Evolutionary conservation across 164 flowering plant species (phyloP), one percentile per base, ranked within the genome.

Genomic region (Vitis rotundifolia): DNA sequence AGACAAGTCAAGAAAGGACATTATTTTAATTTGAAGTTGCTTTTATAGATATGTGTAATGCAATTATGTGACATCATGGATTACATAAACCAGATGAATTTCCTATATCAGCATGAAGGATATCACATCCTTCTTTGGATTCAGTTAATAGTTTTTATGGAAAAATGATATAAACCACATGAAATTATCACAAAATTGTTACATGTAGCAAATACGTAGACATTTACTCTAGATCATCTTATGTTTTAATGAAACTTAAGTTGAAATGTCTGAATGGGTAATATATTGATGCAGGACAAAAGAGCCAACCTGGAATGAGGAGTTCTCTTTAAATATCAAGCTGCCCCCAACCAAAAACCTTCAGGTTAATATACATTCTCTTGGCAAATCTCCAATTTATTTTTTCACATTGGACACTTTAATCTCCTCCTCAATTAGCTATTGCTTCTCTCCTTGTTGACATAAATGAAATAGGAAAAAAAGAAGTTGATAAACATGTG

Each of bases 271-370:
- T 66, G 10, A 44, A 9, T 49, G 12, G 15, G 13, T 22, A 51
- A 60, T 37, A 71, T 53, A 49, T 19, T 73, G 59, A 49, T 82
- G 63, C 87, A 95, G 99, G 89, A 90, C 88, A 55, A 95, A 83
- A 78, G 88, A 88, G 50, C 99, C 99, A 53, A 82, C 82, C 49
- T 95, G 99, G 99, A 87, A 95, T 80, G 98, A 91, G 77, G 92
- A 95, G 16, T 82, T 95, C 59, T 72, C 82, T 64, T 75, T 95
- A 50, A 86, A 93, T 78, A 85, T 89, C 69, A 93, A 87, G 85
- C 85, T 53, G 72, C 83, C 85, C 29, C 83, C 90, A 1, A 68
- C 66, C 12, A 84, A 82, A 70, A 71, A 64, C 68, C 83, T 95
- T 70, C 94, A 95, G 98, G 99, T 95, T 44, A 57, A 26, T 49